Evolutionary conservation across 169 alveolate species (phyloP), one percentile per base, ranked within the genome.

Genomic region (Toxoplasma gondii): DNA sequence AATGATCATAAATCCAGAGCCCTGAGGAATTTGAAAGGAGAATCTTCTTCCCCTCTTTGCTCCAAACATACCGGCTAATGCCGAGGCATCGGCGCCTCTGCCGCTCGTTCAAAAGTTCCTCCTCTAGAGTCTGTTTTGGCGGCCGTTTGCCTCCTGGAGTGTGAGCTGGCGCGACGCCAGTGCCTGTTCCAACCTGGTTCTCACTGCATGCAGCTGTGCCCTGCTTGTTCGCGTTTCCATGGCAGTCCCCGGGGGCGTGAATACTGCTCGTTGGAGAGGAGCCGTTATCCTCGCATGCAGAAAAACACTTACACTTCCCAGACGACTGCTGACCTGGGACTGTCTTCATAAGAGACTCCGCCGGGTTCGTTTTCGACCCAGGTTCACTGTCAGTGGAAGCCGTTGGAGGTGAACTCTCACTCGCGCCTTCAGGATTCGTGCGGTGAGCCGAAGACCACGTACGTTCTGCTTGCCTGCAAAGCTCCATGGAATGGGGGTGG

Each of bases 81-180:
- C 90, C 90, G n/a, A 41, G 54, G 27, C 90, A 82, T 43, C 90
- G 54, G 31, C 90, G 90, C 67, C 90, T 39, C 31, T 82, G 90
- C 39, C 90, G 90, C 67, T 82, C 90, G 67, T 82, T 43, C 67
- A 82, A 10, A 24, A 82, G 54, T 82, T 82, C 90, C 67, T 82
- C 90, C 90, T 82, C 90, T 17, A 82, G 90, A 44, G 69, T 82
- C 67, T 43, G 90, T 22, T 82, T 39, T 19, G 39, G 45, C 53
- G 41, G 45, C 12, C 1, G 78, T 31, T 29, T 64, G 24, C 12
- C 34, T 64, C 34, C 34, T 24, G 16, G 78, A 16, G 84, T 12
- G 0, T 19, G 45, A 34, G 16, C 84, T 4, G 44, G 45, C 34
- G 84, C 9, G 78, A 29, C 78, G 24, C 29, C 78, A 24, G 34